Evolutionary conservation across 495 filamentous ascomycete genomes (phyloP), one percentile per base, ranked within the genome.

Genomic region (Penicillium canescens): DNA sequence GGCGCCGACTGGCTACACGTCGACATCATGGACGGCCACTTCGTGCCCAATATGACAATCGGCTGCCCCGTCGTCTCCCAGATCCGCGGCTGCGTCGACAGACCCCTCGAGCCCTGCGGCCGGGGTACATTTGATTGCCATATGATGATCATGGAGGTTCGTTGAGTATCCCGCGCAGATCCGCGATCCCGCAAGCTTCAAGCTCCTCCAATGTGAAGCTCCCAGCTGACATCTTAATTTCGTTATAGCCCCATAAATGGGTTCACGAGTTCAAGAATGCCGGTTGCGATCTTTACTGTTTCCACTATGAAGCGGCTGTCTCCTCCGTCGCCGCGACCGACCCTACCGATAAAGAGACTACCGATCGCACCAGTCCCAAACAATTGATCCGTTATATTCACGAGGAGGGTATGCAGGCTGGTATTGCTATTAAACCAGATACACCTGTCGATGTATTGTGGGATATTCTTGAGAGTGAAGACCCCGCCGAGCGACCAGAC

Each of bases 141-240:
- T 70, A 98, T 98, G 95, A 98, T 98, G 94, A 96, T 98, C 62
- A 86, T 88, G 61, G 94, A 98, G 89, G 92, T 94, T 31, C 45
- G 66, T 54, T 46, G 11, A 18, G 10, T 6, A 26, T 24, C 18
- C 42, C 54, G 35, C 9, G 12, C 7, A 28, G 46, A 23, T 16
- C 16, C 34, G 40, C 31, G 21, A 28, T 18, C 12, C 26, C 31
- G 20, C 33, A 33, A 43, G 38, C 39, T 45, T 31, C 28, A 5
- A 50, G 40, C 16, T 28, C 21, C 16, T 11, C 31, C 16, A 24
- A 13, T 10, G 40, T n/a, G 5, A 43, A 49, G 40, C 42, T 42
- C 11, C 33, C 16, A 20, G 34, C 41, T 52, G 14, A 48, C 33
- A 13, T 34, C 14, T 11, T 21, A 50, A 42, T n/a, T 49, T 36